phyloP scores from a whole-genome alignment of 2,329 filamentous ascomycete species.

The Alternaria burnsii region DNA sequence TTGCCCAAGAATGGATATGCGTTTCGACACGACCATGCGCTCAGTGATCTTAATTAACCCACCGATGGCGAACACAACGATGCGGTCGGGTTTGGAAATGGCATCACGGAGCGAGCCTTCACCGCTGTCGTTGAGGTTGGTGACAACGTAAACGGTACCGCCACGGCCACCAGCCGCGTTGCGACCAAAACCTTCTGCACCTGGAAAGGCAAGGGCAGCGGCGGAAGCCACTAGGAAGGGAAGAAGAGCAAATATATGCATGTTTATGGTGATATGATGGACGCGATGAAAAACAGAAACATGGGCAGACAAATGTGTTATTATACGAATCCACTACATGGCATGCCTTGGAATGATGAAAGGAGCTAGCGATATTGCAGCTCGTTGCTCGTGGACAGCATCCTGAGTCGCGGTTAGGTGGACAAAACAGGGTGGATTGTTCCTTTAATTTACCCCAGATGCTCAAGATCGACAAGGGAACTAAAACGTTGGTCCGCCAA shows the following conservation, averaged over 20 bases:
- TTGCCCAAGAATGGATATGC: conserved; percentile 61
- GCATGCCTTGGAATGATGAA: not conserved
- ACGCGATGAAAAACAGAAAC: not conserved
- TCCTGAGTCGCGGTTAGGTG: not conserved
- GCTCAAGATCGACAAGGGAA: conserved; percentile 17
- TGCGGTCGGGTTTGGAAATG: conserved; percentile 58
- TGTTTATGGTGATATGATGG: conserved; percentile 2
- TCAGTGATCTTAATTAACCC: conserved; percentile 60
- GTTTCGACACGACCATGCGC: conserved; percentile 59
- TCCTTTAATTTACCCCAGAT: conserved; percentile 23
- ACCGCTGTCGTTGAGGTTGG: conserved; percentile 59
- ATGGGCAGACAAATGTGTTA: not conserved
- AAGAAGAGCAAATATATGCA: conserved; percentile 26
- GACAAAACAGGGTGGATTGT: conserved; percentile 5
- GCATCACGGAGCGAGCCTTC: conserved; percentile 61
- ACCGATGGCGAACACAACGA: conserved; percentile 61
- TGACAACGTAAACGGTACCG: conserved; percentile 60
- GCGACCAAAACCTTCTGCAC: conserved; percentile 61
- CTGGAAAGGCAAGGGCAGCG: conserved; percentile 56
- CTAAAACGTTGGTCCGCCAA: conserved; percentile 23
- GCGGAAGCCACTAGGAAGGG: conserved; percentile 28
- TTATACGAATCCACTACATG: not conserved
- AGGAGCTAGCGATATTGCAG: not conserved
- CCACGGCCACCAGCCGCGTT: conserved; percentile 58
- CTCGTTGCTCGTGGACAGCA: not conserved